phyloP scores from a whole-genome alignment of 2,329 filamentous ascomycete genomes.

The Stylonectria norvegica region DNA sequence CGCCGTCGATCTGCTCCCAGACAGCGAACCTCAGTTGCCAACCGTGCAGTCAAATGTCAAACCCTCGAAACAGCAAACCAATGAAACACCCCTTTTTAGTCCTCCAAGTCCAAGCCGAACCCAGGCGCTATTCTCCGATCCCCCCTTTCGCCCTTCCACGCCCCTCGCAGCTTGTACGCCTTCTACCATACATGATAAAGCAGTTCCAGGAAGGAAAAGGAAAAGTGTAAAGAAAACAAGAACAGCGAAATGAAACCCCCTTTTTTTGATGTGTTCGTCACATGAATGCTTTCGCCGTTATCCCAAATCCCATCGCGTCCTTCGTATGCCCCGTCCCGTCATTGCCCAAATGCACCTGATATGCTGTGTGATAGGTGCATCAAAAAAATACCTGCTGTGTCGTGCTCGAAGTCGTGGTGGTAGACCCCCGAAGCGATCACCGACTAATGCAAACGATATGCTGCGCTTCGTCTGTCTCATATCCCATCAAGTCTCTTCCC shows the following conservation, averaged over 20 bases:
- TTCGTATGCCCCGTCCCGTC: constrained; percentile 14
- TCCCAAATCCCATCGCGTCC: constrained; percentile 7
- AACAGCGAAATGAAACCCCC: constrained; percentile 16
- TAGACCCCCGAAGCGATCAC: too few relatives aligned
- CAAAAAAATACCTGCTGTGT: too few relatives aligned
- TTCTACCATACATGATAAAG: constrained; percentile 14
- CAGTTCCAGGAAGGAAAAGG: constrained; percentile 8
- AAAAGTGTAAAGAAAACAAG: constrained; percentile 16
- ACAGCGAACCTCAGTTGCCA: too few relatives aligned
- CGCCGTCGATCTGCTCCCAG: too few relatives aligned
- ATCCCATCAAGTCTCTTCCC: not conserved
- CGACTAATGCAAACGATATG: constrained; percentile 13
- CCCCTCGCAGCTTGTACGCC: constrained; percentile 16
- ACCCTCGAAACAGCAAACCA: not conserved
- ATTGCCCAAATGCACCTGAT: constrained; percentile 15
- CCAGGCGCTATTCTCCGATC: constrained; percentile 15
- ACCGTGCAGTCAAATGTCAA: too few relatives aligned
- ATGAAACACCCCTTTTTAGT: not conserved
- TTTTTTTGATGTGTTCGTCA: constrained; percentile 15
- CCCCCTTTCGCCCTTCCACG: constrained; percentile 10
- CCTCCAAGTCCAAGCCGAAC: not conserved
- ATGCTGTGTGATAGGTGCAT: constrained; percentile 12
- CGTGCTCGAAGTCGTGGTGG: too few relatives aligned
- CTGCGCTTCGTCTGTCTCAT: constrained; percentile 2
- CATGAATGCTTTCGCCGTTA: constrained; percentile 14